These are phyloP conservation scores for Lepiota venenata DNA, from an alignment of 768 basidiomycete genomes.

Conservation along the genomic window DNA sequence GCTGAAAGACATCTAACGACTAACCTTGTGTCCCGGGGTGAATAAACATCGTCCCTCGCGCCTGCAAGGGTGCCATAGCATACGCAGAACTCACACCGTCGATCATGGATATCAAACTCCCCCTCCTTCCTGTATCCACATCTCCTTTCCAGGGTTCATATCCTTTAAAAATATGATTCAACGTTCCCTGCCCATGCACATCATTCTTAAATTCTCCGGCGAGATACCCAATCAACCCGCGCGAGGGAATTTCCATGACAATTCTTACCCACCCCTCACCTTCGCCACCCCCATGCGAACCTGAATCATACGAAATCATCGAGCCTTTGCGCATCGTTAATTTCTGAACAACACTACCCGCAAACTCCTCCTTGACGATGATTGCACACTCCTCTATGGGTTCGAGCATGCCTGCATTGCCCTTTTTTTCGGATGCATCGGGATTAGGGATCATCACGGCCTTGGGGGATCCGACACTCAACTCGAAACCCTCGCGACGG, in stretches of 20 bases:
- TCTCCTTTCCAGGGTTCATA: slow-evolving; percentile 41
- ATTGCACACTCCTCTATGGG: slow-evolving; percentile 46
- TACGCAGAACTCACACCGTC: slow-evolving; percentile 43
- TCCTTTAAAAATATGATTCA: slow-evolving; percentile 50
- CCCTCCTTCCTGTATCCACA: slow-evolving; percentile 46
- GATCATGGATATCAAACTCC: slow-evolving; percentile 44
- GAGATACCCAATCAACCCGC: slow-evolving; percentile 50
- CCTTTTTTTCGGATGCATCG: slow-evolving; percentile 20
- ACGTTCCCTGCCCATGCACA: slow-evolving; percentile 48
- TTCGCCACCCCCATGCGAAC: slow-evolving; percentile 19
- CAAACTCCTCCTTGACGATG: slow-evolving; percentile 43
- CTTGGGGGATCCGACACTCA: slow-evolving; percentile 45
- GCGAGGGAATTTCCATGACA: slow-evolving; percentile 44
- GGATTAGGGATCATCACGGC: slow-evolving; percentile 45
- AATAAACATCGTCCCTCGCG: slow-evolving; percentile 44
- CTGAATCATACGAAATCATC: slow-evolving; percentile 43
- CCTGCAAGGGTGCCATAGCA: slow-evolving; percentile 47
- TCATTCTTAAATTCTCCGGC: slow-evolving; percentile 51
- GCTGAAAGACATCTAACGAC: neutral
- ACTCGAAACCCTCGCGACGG: slow-evolving; percentile 46
- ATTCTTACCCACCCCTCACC: slow-evolving; percentile 46
- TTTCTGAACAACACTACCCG: slow-evolving; percentile 45
- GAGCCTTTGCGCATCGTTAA: slow-evolving; percentile 48
- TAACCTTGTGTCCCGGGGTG: slow-evolving; percentile 38
- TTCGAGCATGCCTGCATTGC: slow-evolving; percentile 35